phyloP scores from a whole-genome alignment of 23 red algal genomes.

The Gracilaria domingensis region DNA sequence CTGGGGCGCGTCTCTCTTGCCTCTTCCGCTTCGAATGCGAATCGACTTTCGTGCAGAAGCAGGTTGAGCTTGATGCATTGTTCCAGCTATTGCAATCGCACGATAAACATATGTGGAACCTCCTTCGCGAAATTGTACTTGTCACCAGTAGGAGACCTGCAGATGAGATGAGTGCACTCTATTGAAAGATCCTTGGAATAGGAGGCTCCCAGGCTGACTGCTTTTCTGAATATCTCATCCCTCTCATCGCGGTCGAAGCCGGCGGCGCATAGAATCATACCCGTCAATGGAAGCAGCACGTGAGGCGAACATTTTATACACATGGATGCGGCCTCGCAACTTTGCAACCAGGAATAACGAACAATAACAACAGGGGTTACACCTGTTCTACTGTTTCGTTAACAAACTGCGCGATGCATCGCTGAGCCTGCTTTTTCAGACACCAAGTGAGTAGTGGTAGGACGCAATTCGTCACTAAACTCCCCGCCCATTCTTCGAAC shows the following conservation, averaged over 20 bases:
- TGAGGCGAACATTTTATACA: background rate
- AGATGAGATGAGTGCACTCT: slow-evolving; percentile 62
- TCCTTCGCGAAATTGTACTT: slow-evolving; percentile 68
- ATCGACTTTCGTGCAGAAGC: slow-evolving; percentile 37
- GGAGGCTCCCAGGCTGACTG: slow-evolving; percentile 18
- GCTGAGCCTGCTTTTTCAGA: slow-evolving; percentile 25
- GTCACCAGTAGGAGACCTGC: slow-evolving; percentile 20
- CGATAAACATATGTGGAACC: slow-evolving; percentile 14
- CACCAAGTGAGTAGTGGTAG: slow-evolving; percentile 24
- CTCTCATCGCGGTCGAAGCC: slow-evolving; percentile 39
- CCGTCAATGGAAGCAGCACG: slow-evolving; percentile 48
- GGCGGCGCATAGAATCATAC: slow-evolving; percentile 29
- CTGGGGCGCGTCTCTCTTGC: background rate
- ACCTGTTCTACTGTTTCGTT: slow-evolving; percentile 6
- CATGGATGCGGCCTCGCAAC: background rate
- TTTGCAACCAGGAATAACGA: slow-evolving; percentile 17
- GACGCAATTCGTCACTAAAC: background rate
- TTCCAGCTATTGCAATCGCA: slow-evolving; percentile 20
- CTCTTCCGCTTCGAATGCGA: background rate
- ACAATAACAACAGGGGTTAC: slow-evolving; percentile 25
- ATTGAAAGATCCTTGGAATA: slow-evolving; percentile 38
- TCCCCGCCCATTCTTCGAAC: slow-evolving; percentile 14
- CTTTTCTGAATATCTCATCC: slow-evolving; percentile 22
- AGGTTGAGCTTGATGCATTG: slow-evolving; percentile 7
- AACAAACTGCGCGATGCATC: slow-evolving; percentile 35